Base-by-base conservation (phyloP, 441 rosid species). In the Syzygium syzygioides region DNA sequence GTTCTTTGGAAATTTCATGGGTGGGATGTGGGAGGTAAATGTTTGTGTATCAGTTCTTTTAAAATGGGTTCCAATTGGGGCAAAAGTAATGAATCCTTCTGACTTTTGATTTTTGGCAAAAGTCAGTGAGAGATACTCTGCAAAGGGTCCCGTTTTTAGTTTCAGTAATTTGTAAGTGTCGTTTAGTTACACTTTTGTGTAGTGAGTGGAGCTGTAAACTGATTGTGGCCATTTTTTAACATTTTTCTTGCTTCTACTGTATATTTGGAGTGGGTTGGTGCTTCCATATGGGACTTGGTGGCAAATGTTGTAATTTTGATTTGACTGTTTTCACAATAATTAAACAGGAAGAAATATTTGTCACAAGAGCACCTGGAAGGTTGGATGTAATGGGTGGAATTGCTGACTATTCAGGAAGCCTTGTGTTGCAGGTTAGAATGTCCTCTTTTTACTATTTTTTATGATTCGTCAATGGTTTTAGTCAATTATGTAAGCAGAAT, bases 321-420 rank as follows among this genome's bases (percentile, higher is more conserved):
- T 34, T 28, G 26, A 87, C 56, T 56, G 32, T 62, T 88, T 83
- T 32, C 56, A 18, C 9, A 41, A 60, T 85, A 19, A 66, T 50
- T 64, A 85, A 89, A 86, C 94, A 98, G 99, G 99, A 96, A 93
- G 99, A 98, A 89, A 95, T 98, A 87, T 94, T 92, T 93, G 99
- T 98, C 90, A 90, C 99, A n/a, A 95, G 99, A 93, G 99, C 99
- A 87, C 99, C 99, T 87, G 99, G 99, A 91, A 95, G 99, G 93
- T 91, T 98, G 94, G 99, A 98, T 90, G 98, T 98, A 79, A 98
- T 98, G 99, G 99, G 99, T 79, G 99, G 99, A 71, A 98, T 98
- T 91, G 99, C 99, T 59, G 99, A 98, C 92, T 98, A 98, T 92
- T 97, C 99, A 90, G 99, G 99, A 92, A 95, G 98, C 94, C 98